A percentile compares a stretch with the other conserved stretches of the same genome.
Conservation (phyloP, 768 basidiomycete genomes). For the Amanita rimosa region DNA sequence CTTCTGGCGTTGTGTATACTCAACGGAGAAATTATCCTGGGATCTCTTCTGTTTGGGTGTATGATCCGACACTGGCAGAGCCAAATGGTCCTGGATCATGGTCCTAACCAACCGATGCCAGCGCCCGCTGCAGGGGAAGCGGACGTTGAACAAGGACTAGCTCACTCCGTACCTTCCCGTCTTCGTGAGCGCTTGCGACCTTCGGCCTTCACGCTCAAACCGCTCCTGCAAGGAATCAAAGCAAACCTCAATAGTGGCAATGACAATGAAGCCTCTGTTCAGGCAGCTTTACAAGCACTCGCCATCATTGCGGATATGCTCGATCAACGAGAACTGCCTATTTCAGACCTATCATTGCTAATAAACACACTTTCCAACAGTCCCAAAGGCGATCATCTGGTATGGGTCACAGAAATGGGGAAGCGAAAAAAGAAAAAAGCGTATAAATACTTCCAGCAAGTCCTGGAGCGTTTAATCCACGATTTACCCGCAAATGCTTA, state of each 20-base stretch:
- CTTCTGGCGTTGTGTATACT: conserved; percentile 55
- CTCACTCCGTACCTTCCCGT: not conserved
- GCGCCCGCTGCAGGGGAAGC: conserved; percentile 3
- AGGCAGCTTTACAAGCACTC: conserved; percentile 44
- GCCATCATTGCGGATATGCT: conserved; percentile 45
- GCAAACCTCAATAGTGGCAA: conserved; percentile 18
- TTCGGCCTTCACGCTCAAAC: conserved; percentile 9
- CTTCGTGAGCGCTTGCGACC: not conserved
- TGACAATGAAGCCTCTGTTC: conserved; percentile 13
- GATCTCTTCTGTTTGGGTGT: conserved; percentile 55
- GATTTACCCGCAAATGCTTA: conserved; percentile 16
- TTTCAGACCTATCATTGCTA: conserved; percentile 30
- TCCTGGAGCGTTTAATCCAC: conserved; percentile 29
- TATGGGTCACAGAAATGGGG: conserved; percentile 25
- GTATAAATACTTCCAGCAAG: conserved; percentile 35
- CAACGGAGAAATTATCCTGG: conserved; percentile 75
- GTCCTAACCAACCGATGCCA: conserved; percentile 1
- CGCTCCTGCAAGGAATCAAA: conserved; percentile 22
- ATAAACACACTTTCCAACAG: conserved; percentile 34
- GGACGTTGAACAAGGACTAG: not conserved
- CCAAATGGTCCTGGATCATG: conserved; percentile 13
- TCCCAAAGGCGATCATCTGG: conserved; percentile 26
- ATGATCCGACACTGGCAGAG: conserved; percentile 54
- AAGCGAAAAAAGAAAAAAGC: conserved; percentile 23
- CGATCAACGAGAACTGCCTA: conserved; percentile 37